Evolutionary conservation across 83 land plant species (phyloP), one percentile per base, ranked within the genome.

Genomic region (Diphasiastrum complanatum): DNA sequence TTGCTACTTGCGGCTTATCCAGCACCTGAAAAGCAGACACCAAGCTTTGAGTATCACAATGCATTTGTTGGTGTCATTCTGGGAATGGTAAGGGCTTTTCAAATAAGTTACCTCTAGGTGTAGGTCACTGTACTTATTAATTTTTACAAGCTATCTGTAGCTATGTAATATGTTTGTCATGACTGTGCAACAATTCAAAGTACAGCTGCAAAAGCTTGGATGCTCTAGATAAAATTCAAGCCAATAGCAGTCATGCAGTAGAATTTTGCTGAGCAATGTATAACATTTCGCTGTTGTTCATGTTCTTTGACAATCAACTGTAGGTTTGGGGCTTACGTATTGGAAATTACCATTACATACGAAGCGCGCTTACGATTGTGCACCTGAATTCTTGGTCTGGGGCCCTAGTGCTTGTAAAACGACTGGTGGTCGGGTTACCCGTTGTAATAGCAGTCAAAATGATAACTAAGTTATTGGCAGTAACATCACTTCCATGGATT

Each of bases 401-500:
- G 28, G 35, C 35, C 16, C 11, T 27, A 6, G 27, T 10, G 11
- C 31, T 55, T 11, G 31, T 1, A 10, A 14, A 5, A 24, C 20
- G 59, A 30, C 34, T 55, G 11, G 30, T 27, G 11, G 27, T 55
- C 31, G 59, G 59, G 11, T 55, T 55, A 16, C 59, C 59, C 34
- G 19, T 30, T 27, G 10, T 55, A 10, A 16, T 55, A 25, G 18
- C 19, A 6, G 59, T 55, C 0, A 55, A 55, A 27, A 6, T 10
- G 10, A 11, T 55, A 19, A 26, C 34, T 19, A 55, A 55, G 34
- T 11, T 16, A 12, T 16, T 55, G 1, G 30, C 59, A 1, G 31
- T 27, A 27, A 11, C 14, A 1, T 12, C 27, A 30, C 59, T 55
- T 55, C 59, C 59, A 14, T 10, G 11, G 11, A 18, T 55, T 5